A percentile compares a stretch with the other conserved stretches of the same genome.
These are phyloP conservation scores for Lepidium campestre DNA, from an alignment of 441 rosid genomes.

Conservation along the genomic window DNA sequence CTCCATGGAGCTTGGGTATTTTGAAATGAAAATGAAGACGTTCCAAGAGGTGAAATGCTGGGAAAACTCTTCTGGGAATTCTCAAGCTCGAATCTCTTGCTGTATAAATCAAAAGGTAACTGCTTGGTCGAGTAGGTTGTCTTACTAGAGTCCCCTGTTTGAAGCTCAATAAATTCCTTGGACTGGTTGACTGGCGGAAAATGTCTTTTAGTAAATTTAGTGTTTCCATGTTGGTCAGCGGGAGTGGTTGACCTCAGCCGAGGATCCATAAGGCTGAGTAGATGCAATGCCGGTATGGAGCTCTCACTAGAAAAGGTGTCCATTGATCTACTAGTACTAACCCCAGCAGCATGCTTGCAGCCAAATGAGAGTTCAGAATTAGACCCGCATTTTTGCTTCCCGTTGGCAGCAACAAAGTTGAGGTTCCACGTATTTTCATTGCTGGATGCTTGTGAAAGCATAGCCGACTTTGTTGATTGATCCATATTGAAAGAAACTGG, in stretches of 20 bases:
- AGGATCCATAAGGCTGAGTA: slow-evolving; percentile 93
- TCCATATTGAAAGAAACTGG: slow-evolving; percentile 36
- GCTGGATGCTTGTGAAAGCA: slow-evolving; percentile 29
- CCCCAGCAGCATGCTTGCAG: slow-evolving; percentile 30
- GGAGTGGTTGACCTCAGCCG: slow-evolving; percentile 45
- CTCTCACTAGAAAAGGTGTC: slow-evolving; percentile 66
- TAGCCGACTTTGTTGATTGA: slow-evolving; percentile 29
- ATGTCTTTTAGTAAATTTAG: slow-evolving; percentile 46
- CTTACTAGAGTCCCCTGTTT: slow-evolving; percentile 38
- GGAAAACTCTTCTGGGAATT: slow-evolving; percentile 31
- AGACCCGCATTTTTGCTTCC: slow-evolving; percentile 40
- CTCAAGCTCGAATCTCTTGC: slow-evolving; percentile 33
- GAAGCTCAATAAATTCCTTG: slow-evolving; percentile 37
- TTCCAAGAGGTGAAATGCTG: slow-evolving; percentile 33
- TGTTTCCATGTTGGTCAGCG: slow-evolving; percentile 36
- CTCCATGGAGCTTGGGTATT: slow-evolving; percentile 39
- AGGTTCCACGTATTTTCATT: slow-evolving; percentile 37
- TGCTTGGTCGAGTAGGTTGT: slow-evolving; percentile 32
- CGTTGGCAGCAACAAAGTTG: slow-evolving; percentile 32
- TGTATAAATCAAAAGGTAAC: slow-evolving; percentile 30
- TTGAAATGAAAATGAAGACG: slow-evolving; percentile 52
- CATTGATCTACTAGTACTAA: slow-evolving; percentile 25
- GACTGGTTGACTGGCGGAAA: slow-evolving; percentile 43
- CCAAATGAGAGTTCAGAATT: slow-evolving; percentile 40
- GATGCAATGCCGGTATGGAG: slow-evolving; percentile 74